These are phyloP conservation scores for Protea cynaroides DNA, from an alignment of 164 flowering plant species.

Conservation along the genomic window DNA sequence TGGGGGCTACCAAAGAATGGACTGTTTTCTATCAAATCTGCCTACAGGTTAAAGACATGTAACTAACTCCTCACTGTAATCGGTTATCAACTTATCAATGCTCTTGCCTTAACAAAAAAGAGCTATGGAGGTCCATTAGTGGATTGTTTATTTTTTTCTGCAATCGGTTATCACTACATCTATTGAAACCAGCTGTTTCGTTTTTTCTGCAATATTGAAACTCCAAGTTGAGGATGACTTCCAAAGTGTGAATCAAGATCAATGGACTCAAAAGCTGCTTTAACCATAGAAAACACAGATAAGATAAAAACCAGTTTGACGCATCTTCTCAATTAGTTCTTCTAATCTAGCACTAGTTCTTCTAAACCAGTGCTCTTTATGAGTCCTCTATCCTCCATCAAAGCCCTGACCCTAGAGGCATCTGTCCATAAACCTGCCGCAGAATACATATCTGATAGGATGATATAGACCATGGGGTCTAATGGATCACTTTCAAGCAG, in stretches of 20 bases:
- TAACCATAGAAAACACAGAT: slow-evolving; percentile 58
- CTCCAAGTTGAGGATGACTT: slow-evolving; percentile 70
- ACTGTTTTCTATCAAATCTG: too few species aligned
- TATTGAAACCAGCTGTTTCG: too few species aligned
- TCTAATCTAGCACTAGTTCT: slow-evolving; percentile 26
- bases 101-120: too few species aligned
- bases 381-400: slow-evolving; percentile 31
- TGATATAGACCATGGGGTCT: slow-evolving; percentile 24
- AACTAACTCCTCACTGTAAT: too few species aligned
- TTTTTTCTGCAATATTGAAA: too few species aligned
- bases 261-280: slow-evolving; percentile 50
- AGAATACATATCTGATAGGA: slow-evolving; percentile 34
- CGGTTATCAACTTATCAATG: too few species aligned
- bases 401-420: slow-evolving; percentile 27
- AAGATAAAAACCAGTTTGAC: slow-evolving; percentile 28
- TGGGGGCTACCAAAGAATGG: too few species aligned
- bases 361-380: slow-evolving; percentile 30
- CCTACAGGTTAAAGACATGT: too few species aligned
- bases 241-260: slow-evolving; percentile 49
- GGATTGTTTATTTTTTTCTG: too few species aligned
- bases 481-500: slow-evolving; percentile 15
- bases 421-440: slow-evolving; percentile 35
- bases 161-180: too few species aligned
- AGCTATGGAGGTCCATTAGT: too few species aligned
- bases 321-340: slow-evolving; percentile 26